Conservation (phyloP, 1,139 yeast genomes). For the Geotrichum europaeum region DNA sequence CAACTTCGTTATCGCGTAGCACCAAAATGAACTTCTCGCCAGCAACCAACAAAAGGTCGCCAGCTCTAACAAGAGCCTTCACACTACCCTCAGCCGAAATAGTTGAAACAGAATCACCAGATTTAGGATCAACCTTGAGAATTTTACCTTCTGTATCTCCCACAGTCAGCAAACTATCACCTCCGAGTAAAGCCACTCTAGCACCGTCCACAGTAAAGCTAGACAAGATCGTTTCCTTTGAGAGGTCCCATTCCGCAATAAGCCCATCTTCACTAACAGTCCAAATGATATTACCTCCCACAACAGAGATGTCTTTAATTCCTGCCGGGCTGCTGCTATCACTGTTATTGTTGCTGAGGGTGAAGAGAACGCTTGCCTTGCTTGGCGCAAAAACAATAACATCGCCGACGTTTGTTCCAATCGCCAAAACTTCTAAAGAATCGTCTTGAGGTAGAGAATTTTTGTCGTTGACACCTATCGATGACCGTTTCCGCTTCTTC, state of each 20-base stretch:
- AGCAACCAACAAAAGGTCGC: neutral
- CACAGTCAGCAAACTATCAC: neutral
- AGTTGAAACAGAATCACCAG: neutral
- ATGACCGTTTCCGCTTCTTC: neutral
- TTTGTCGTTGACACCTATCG: neutral
- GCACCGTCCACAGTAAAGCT: neutral
- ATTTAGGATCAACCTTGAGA: neutral
- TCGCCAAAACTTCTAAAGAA: neutral
- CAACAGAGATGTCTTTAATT: neutral
- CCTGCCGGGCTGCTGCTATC: neutral
- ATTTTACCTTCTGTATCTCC: neutral
- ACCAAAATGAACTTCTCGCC: neutral
- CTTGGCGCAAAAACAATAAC: neutral
- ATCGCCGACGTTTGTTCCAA: neutral
- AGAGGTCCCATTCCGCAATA: neutral
- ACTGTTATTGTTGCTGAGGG: neutral
- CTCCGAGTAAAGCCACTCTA: neutral
- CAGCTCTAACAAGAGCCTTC: neutral
- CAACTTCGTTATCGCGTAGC: neutral
- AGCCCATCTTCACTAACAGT: neutral
- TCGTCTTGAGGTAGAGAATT: neutral
- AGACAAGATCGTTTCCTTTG: neutral
- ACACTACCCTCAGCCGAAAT: neutral
- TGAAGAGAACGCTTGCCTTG: neutral
- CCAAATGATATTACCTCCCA: neutral